Conservation (phyloP, 805 yeast species). For the Ogataea henricii region DNA sequence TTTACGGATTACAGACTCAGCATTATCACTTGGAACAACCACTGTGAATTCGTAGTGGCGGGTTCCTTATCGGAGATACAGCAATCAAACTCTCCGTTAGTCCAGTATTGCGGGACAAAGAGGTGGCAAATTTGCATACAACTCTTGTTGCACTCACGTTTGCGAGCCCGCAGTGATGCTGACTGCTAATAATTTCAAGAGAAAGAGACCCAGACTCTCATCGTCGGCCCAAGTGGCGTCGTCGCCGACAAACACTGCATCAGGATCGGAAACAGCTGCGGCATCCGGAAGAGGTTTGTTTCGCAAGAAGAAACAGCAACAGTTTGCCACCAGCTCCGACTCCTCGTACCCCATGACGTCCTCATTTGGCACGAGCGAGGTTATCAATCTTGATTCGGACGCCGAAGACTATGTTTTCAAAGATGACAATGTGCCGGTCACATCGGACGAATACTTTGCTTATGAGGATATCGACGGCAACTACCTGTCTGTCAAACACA, state of each 20-base stretch:
- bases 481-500: neutral
- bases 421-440: slow-evolving; percentile 14
- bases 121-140: neutral
- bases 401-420: slow-evolving; percentile 39
- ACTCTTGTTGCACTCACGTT: neutral
- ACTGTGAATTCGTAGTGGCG: neutral
- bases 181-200: slow-evolving; percentile 31
- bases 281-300: slow-evolving; percentile 17
- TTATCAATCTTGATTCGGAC: slow-evolving; percentile 44
- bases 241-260: slow-evolving; percentile 5
- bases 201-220: slow-evolving; percentile 42
- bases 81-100: neutral
- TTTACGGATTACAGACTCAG: too few relatives aligned
- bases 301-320: slow-evolving; percentile 30
- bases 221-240: slow-evolving; percentile 19
- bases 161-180: slow-evolving; percentile 17
- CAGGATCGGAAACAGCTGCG: neutral
- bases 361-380: slow-evolving; percentile 24
- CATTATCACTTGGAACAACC: neutral
- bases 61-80: slow-evolving; percentile 6
- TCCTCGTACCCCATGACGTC: slow-evolving; percentile 1
- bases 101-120: neutral
- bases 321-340: slow-evolving; percentile 14
- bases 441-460: slow-evolving; percentile 13
- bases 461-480: slow-evolving; percentile 20